A percentile compares a stretch with the other conserved stretches of the same genome.
Conservation (phyloP, 176 grass and related monocot genomes). For the Zizania latifolia region DNA sequence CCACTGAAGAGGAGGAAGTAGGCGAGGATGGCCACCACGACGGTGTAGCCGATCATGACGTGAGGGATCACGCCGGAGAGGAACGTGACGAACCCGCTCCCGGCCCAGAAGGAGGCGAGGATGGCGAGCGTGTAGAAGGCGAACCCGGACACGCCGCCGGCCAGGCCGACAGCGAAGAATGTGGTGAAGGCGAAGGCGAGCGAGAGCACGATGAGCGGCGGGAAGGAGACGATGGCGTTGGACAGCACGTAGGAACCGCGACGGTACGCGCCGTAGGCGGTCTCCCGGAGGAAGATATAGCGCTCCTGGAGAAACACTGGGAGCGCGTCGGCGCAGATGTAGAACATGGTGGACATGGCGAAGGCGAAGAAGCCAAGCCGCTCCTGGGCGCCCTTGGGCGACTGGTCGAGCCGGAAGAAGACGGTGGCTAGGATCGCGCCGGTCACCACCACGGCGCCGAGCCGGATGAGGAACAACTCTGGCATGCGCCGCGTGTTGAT, state of each 20-base stretch:
- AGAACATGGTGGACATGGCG: slow-evolving; percentile 98
- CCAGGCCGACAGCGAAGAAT: slow-evolving; percentile 84
- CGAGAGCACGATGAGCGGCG: slow-evolving; percentile 76
- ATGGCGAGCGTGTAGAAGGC: slow-evolving; percentile 68
- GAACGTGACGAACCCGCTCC: slow-evolving; percentile 91
- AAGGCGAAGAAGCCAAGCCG: slow-evolving; percentile 94
- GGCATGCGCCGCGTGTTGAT: slow-evolving; percentile 71
- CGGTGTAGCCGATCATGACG: slow-evolving; percentile 84
- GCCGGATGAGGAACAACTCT: slow-evolving; percentile 68
- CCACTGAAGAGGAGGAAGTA: slow-evolving; percentile 95
- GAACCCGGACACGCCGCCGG: slow-evolving; percentile 61
- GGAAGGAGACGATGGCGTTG: slow-evolving; percentile 83
- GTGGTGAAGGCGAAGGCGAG: slow-evolving; percentile 73
- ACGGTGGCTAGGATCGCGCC: slow-evolving; percentile 78
- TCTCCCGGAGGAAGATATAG: slow-evolving; percentile 79
- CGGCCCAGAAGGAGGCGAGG: slow-evolving; percentile 81
- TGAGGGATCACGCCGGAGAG: slow-evolving; percentile 79
- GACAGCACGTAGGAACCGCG: slow-evolving; percentile 87
- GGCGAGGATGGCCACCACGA: slow-evolving; percentile 76
- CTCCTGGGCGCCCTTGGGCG: slow-evolving; percentile 79
- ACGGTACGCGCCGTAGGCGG: slow-evolving; percentile 92
- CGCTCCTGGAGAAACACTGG: slow-evolving; percentile 92
- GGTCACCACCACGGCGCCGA: slow-evolving; percentile 63
- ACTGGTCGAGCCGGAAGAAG: slow-evolving; percentile 70
- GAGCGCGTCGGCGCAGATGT: slow-evolving; percentile 90